Evolutionary conservation across 2,329 filamentous ascomycete species (phyloP), one percentile per base, ranked within the genome.

Genomic region (Botrytis galanthina): DNA sequence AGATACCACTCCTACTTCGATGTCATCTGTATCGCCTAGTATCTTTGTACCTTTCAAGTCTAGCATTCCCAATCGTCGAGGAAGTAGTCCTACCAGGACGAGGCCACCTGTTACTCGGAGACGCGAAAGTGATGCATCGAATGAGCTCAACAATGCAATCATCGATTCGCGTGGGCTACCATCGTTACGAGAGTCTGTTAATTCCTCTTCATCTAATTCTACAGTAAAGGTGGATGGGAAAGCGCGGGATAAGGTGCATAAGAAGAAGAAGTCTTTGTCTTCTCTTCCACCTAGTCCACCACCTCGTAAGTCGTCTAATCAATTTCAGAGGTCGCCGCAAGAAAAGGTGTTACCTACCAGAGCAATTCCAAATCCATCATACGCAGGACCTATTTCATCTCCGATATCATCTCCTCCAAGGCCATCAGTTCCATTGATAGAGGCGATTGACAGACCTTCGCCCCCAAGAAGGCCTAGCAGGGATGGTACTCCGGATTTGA

Each of bases 1-100:
- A 75, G 91, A 92, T 74, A 94, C 92, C 0, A 94, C 92, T 4
- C 92, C 92, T 10, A 94, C 92, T 7, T 94, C 92, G 16, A 90
- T 92, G 75, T 92, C 90, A 12, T 94, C 92, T 1, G 91, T 92
- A 78, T 94, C 92, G 26, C 91, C 92, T 5, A 87, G 88, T 4
- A 81, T 91, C 7, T 82, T 89, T 81, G 75, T 85, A 82, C 75
- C 85, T 80, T 77, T 85, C 22, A 80, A 79, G 48, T 61, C 75
- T 29, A 77, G 81, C 39, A 82, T 84, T 68, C 81, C 84, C n/a
- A 86, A 86, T 66, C 64, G 79, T 66, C 86, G 86, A 77, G 88
- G 89, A 80, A 83, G 82, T 72, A 91, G 88, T 78, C 89, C 87
- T 64, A 83, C 85, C 66, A 82, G 86, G 74, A 87, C 84, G 69